Evolutionary conservation across 2,329 filamentous ascomycete species (phyloP).

Genomic region (Colletotrichum theobromicola): DNA sequence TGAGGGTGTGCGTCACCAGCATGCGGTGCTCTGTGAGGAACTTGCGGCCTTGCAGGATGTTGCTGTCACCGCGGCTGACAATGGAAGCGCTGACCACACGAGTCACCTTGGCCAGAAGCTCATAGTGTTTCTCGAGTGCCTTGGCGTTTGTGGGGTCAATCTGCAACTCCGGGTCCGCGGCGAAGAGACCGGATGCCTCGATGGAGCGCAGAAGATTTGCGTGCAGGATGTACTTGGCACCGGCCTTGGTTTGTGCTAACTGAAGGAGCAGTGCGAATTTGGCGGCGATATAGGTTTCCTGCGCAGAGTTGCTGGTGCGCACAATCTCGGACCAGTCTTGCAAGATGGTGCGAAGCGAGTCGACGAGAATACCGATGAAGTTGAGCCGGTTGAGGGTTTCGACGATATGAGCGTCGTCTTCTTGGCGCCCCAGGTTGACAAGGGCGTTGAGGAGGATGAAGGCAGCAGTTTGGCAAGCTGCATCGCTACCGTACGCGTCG

Average conservation of each 20-base stretch:
- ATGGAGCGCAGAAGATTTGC: slow-evolving; percentile 85
- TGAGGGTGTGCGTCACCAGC: slow-evolving; percentile 87
- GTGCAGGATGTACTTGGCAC: slow-evolving; percentile 86
- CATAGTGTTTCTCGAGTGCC: slow-evolving; percentile 82
- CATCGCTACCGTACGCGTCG: slow-evolving; percentile 86
- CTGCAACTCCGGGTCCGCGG: slow-evolving; percentile 90
- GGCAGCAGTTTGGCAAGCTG: slow-evolving; percentile 82
- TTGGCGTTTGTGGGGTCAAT: slow-evolving; percentile 73
- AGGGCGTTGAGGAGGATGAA: slow-evolving; percentile 83
- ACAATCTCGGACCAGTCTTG: slow-evolving; percentile 70
- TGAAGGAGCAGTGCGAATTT: slow-evolving; percentile 83
- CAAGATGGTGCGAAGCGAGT: slow-evolving; percentile 81
- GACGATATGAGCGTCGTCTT: slow-evolving; percentile 76
- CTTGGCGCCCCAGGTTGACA: slow-evolving; percentile 73
- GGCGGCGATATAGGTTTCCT: slow-evolving; percentile 65
- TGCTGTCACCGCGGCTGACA: slow-evolving; percentile 81
- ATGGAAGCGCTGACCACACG: slow-evolving; percentile 84
- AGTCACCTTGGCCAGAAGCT: slow-evolving; percentile 79
- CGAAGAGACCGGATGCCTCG: slow-evolving; percentile 83
- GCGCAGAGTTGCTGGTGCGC: slow-evolving; percentile 45
- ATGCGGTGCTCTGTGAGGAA: slow-evolving; percentile 86
- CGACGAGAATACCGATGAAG: slow-evolving; percentile 88
- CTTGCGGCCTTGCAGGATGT: slow-evolving; percentile 76
- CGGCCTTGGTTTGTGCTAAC: slow-evolving; percentile 82
- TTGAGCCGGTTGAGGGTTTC: slow-evolving; percentile 85